Percentiles rank a stretch among this genome's conserved stretches.
phyloP scores from a whole-genome alignment of 1,139 yeast species.

The Protomyces macrosporus region DNA sequence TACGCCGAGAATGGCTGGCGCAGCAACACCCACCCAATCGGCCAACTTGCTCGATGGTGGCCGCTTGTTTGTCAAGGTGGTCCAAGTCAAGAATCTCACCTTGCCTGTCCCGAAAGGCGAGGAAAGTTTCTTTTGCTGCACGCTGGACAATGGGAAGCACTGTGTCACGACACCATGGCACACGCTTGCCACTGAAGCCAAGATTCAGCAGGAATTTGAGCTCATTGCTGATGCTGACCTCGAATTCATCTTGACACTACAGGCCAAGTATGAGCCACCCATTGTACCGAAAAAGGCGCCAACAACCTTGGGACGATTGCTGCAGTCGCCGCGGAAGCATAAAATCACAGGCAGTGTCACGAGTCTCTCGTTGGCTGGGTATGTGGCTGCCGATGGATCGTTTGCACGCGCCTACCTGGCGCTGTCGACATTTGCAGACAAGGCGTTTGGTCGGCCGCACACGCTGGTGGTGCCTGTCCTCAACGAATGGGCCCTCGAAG shows the following conservation, averaged over 20 bases:
- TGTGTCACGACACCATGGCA: slow-evolving; percentile 70
- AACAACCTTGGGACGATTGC: slow-evolving; percentile 20
- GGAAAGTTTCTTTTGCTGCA: slow-evolving; percentile 34
- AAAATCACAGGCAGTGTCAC: slow-evolving; percentile 17
- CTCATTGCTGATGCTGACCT: slow-evolving; percentile 61
- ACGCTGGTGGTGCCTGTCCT: slow-evolving; percentile 26
- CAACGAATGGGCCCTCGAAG: slow-evolving; percentile 33
- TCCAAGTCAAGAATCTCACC: slow-evolving; percentile 7
- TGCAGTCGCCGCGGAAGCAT: slow-evolving; percentile 23
- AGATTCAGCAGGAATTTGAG: slow-evolving; percentile 80
- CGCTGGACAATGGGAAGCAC: slow-evolving; percentile 86
- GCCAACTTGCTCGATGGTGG: slow-evolving; percentile 7
- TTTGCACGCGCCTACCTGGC: slow-evolving; percentile 27
- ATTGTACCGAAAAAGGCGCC: slow-evolving; percentile 5
- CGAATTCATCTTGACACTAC: slow-evolving; percentile 69
- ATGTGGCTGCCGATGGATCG: slow-evolving; percentile 25
- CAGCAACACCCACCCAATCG: not conserved
- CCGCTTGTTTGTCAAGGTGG: slow-evolving; percentile 13
- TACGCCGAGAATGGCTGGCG: slow-evolving; percentile 5
- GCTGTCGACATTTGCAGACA: slow-evolving; percentile 15
- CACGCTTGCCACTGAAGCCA: slow-evolving; percentile 43
- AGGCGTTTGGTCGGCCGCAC: slow-evolving; percentile 27
- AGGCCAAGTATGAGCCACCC: slow-evolving; percentile 40
- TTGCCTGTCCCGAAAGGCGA: slow-evolving; percentile 22
- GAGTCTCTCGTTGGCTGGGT: slow-evolving; percentile 13